These are phyloP conservation scores for Pyricularia grisea DNA, from an alignment of 2,329 filamentous ascomycete genomes.

Conservation along the genomic window DNA sequence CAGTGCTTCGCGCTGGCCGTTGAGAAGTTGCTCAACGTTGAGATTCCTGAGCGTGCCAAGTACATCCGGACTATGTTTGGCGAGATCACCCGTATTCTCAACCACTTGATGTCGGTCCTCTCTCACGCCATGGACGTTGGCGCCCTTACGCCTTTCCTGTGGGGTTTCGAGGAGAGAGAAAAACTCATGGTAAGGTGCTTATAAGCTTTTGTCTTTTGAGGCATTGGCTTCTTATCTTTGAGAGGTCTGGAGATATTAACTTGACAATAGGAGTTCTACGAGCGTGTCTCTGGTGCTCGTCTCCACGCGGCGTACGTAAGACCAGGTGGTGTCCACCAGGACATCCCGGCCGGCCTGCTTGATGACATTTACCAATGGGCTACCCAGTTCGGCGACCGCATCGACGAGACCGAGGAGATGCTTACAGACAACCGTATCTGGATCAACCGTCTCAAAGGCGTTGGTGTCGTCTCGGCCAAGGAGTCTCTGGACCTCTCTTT, in stretches of 20 bases:
- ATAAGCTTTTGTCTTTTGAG: background rate
- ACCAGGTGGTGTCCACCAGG: slow-evolving; percentile 91
- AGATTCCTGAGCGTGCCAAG: slow-evolving; percentile 91
- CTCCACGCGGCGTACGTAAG: slow-evolving; percentile 95
- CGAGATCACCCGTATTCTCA: slow-evolving; percentile 87
- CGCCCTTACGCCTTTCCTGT: slow-evolving; percentile 94
- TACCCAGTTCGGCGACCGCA: slow-evolving; percentile 95
- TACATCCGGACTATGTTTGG: slow-evolving; percentile 94
- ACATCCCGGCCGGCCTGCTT: slow-evolving; percentile 84
- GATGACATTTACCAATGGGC: slow-evolving; percentile 99
- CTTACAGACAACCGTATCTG: slow-evolving; percentile 99
- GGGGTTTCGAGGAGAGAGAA: slow-evolving; percentile 99
- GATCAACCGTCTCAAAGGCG: slow-evolving; percentile 83
- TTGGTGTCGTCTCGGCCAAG: slow-evolving; percentile 82
- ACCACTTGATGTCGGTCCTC: slow-evolving; percentile 96
- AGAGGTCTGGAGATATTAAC: background rate
- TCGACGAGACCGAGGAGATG: slow-evolving; percentile 98
- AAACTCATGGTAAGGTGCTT: slow-evolving; percentile 80
- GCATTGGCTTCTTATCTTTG: background rate
- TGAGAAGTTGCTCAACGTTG: slow-evolving; percentile 95
- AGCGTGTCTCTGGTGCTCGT: slow-evolving; percentile 95
- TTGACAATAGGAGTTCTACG: slow-evolving; percentile 81
- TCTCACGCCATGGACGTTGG: slow-evolving; percentile 99
- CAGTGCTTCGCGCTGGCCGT: slow-evolving; percentile 93
- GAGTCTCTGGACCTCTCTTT: slow-evolving; percentile 98